These are phyloP conservation scores for Xylona heveae DNA, from an alignment of 495 filamentous ascomycete genomes.

Conservation along the genomic window DNA sequence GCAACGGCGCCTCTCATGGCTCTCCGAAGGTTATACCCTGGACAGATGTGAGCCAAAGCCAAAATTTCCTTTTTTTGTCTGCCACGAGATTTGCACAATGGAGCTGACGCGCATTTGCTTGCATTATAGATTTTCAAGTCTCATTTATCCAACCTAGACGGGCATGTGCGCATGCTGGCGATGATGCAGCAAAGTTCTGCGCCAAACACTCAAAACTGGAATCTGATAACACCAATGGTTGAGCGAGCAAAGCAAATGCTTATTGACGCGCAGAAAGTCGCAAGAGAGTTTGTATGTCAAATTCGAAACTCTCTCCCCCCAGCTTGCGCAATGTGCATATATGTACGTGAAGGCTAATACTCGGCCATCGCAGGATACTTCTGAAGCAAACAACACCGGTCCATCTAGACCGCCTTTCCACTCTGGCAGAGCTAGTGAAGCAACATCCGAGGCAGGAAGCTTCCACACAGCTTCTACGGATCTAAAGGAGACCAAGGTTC, in stretches of 20 bases:
- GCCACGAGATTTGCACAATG: no score
- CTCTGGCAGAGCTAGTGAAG: background rate
- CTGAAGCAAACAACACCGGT: no score
- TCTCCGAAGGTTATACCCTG: no score
- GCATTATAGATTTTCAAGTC: constrained; percentile 14
- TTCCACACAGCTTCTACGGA: background rate
- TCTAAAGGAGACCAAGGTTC: no score
- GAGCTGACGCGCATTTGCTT: no score
- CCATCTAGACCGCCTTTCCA: no score
- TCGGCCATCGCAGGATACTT: no score
- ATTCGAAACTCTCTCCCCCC: background rate
- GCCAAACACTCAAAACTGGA: constrained; percentile 9
- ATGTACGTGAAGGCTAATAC: constrained; percentile 9
- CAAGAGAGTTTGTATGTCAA: constrained; percentile 10
- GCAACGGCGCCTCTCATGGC: no score
- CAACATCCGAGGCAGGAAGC: constrained; percentile 6
- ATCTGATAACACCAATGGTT: constrained; percentile 8
- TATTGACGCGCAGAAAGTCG: constrained; percentile 6
- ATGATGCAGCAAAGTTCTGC: constrained; percentile 15
- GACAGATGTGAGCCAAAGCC: no score
- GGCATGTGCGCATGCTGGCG: constrained; percentile 16
- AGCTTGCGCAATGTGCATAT: constrained; percentile 10
- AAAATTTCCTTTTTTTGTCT: no score
- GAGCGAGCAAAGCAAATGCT: constrained; percentile 13
- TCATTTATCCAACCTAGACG: constrained; percentile 14